Evolutionary conservation across 768 basidiomycete species (phyloP).

Genomic region (Boletus eberwhitei): DNA sequence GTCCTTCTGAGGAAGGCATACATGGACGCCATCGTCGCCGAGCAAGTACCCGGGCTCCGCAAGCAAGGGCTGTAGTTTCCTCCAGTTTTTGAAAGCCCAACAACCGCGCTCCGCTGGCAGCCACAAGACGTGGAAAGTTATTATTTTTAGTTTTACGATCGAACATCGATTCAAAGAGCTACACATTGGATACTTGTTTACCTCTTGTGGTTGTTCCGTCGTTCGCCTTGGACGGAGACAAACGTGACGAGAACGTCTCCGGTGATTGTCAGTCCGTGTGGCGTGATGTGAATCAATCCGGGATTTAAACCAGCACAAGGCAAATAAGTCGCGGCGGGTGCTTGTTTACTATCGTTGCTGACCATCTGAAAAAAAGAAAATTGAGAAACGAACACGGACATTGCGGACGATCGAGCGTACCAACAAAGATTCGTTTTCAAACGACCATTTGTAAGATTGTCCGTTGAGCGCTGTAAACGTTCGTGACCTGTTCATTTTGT

Average conservation of each 20-base stretch:
- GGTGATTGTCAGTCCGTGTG: constrained; percentile 31
- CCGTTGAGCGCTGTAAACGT: constrained; percentile 35
- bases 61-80: too few species aligned
- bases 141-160: too few species aligned
- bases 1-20: too few species aligned
- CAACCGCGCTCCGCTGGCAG: too few species aligned
- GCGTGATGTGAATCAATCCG: constrained; percentile 31
- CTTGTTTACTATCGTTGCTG: constrained; percentile 34
- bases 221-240: constrained; percentile 33
- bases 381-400: too few species aligned
- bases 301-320: constrained; percentile 27
- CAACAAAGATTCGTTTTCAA: constrained; percentile 31
- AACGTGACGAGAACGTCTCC: constrained; percentile 33
- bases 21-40: too few species aligned
- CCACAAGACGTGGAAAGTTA: too few species aligned
- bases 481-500: constrained; percentile 26
- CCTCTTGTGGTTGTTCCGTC: constrained; percentile 28
- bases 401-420: constrained; percentile 19
- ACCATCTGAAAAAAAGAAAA: constrained; percentile 20
- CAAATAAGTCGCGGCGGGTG: constrained; percentile 29
- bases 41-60: too few species aligned
- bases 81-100: too few species aligned
- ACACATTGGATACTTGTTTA: too few species aligned
- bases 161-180: too few species aligned
- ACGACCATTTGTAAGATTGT: constrained; percentile 34